Evolutionary conservation across 2,329 filamentous ascomycete species (phyloP).

Genomic region (Macroventuria anomochaeta): DNA sequence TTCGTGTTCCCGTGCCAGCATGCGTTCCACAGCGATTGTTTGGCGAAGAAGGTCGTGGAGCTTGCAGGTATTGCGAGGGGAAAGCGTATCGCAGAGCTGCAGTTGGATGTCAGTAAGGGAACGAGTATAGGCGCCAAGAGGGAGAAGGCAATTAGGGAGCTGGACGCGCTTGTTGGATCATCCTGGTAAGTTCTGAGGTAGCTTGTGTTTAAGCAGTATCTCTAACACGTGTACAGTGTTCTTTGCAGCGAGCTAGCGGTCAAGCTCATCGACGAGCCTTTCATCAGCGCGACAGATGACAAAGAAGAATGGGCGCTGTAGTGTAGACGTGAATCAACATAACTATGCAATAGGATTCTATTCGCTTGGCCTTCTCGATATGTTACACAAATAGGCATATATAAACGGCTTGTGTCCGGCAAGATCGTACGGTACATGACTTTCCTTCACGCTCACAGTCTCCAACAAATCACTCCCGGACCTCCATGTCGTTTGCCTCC

Average conservation of each 20-base stretch:
- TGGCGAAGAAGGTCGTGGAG: constrained; percentile 84
- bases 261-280: constrained; percentile 91
- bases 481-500: no score
- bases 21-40: constrained; percentile 93
- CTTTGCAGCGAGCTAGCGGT: constrained; percentile 95
- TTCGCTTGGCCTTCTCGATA: no score
- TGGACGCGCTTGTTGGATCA: constrained; percentile 90
- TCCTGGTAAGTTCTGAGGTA: constrained; percentile 75
- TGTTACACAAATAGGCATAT: no score
- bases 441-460: no score
- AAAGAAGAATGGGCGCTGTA: constrained; percentile 76
- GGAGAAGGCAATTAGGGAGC: constrained; percentile 83
- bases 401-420: no score
- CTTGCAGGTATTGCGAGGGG: constrained; percentile 77
- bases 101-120: constrained; percentile 81
- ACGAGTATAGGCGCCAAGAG: constrained; percentile 72
- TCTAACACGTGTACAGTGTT: constrained; percentile 64
- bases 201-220: neutral
- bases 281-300: constrained; percentile 76
- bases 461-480: no score
- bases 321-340: neutral
- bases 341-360: no score
- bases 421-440: no score
- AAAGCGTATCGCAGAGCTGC: constrained; percentile 82
- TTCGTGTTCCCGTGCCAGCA: constrained; percentile 99